Base-by-base conservation (phyloP, 306 rosid genomes). In the Crotalaria pallida region DNA sequence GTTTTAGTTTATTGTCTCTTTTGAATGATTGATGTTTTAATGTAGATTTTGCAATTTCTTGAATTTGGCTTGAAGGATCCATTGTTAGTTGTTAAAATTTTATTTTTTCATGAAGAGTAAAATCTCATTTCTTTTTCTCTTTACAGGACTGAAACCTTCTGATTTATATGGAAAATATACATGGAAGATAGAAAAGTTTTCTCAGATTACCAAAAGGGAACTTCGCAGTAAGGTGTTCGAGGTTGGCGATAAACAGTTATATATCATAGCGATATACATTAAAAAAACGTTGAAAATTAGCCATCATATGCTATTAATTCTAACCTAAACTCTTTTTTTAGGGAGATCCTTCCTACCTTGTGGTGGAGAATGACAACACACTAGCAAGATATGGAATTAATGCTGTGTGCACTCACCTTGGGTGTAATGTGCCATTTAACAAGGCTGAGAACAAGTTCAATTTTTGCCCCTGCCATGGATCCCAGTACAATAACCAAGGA, bases 391-490 rank as follows among this genome's bases (percentile, higher is more conserved):
- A 65, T 29, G 99, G 88, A 7, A 95, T 91, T 71, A 94, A 91
- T 11, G 99, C 88, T 0, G 97, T 91, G 19, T 95, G 96, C 96
- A 89, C 99, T 27, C 99, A 95, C 73, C 99, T 95, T 2, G 99
- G 99, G 43, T 91, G 97, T 60, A 97, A 91, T 0, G 99, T 95
- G 83, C 99, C 99, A 18, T 95, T 83, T 74, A 91, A 95, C 79
- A 0, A 31, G 7, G 96, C 96, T 1, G 96, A 89, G 81, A 91
- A 87, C 27, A 91, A 95, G 79, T 95, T 91, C 88, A 72, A n/a
- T n/a, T n/a, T 91, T 44, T 95, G 99, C 78, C 99, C 96, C 1
- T 95, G 97, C 88, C 99, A 95, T 79, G 99, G 97, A 65, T 95
- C 97, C 73, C 99, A 84, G 72, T 91, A 91, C 91, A 91, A 86